Evolutionary conservation across 305 asterid species (phyloP), one percentile per base, ranked within the genome.

Genomic region (Fraxinus paxiana): DNA sequence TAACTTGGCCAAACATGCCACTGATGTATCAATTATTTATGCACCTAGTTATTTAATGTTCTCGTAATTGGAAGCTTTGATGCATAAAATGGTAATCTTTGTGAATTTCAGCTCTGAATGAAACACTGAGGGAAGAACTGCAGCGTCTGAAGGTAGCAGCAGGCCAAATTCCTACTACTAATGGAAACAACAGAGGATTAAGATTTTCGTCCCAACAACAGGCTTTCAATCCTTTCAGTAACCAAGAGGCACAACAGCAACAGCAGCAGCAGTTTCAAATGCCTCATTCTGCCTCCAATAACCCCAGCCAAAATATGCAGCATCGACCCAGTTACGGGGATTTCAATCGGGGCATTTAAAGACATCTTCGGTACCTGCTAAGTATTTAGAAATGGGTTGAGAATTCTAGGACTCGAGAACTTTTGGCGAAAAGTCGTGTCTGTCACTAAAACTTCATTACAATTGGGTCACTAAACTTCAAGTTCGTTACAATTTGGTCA

Each of bases 141-240:
- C 92, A 92, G 83, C 92, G 90, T 80, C 95, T 95, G 43, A 95
- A 94, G 92, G 85, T 92, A 48, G 87, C 91, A 73, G 97, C 97
- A 0, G 87, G 94, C 70, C 94, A 91, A 78, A 82, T 85, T 65
- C 90, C 86, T 33, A 41, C 82, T 24, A 81, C 70, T 76, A 91
- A 88, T 33, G 94, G 94, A 65, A 92, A 80, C 86, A 86, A 79
- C 83, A 83, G 92, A 83, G 92, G 90, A 17, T 6, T 83, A 9
- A 69, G 76, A 28, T 87, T 86, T 56, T 84, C 92, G n/a, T 80
- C 91, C 24, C 92, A 82, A 24, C 77, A 88, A 2, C 93, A 81
- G 78, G 75, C 85, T 31, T 76, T 75, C 83, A 82, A 71, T 63
- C 90, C 86, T 81, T 92, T 85, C 28, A 84, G 90, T 76, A 90